These are phyloP conservation scores for Pichia sp. DNA, from an alignment of 1,139 yeast species.

Conservation along the genomic window DNA sequence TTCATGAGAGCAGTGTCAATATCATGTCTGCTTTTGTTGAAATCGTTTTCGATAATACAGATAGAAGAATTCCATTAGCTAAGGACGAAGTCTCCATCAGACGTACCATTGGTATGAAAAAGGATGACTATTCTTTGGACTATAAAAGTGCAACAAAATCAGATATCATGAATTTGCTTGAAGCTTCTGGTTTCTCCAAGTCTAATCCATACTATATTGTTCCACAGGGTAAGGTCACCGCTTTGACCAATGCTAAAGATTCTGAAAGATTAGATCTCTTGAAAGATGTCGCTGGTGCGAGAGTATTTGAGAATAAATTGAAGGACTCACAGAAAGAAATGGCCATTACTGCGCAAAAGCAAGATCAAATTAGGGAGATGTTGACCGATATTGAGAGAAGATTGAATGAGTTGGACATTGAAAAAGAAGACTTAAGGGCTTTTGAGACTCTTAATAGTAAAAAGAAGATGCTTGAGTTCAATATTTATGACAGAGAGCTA, in stretches of 20 bases:
- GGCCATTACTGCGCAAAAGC: constrained; percentile 62
- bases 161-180: constrained; percentile 77
- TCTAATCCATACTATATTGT: constrained; percentile 94
- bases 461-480: constrained; percentile 68
- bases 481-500: constrained; percentile 71
- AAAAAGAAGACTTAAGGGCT: constrained; percentile 65
- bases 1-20: constrained; percentile 88
- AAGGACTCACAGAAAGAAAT: constrained; percentile 77
- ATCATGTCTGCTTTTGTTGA: constrained; percentile 94
- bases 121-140: constrained; percentile 83
- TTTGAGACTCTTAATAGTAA: constrained; percentile 63
- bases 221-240: constrained; percentile 86
- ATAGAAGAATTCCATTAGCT: constrained; percentile 65
- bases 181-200: constrained; percentile 87
- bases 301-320: constrained; percentile 76
- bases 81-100: constrained; percentile 66
- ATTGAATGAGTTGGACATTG: constrained; percentile 71
- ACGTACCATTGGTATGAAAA: constrained; percentile 86
- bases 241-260: constrained; percentile 85
- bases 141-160: constrained; percentile 71
- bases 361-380: constrained; percentile 70
- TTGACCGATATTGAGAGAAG: constrained; percentile 64
- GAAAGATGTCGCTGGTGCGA: constrained; percentile 95
- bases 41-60: constrained; percentile 75
- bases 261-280: constrained; percentile 68